Conservation (phyloP, 2,329 filamentous ascomycete species). For the Diaporthe capsici region DNA sequence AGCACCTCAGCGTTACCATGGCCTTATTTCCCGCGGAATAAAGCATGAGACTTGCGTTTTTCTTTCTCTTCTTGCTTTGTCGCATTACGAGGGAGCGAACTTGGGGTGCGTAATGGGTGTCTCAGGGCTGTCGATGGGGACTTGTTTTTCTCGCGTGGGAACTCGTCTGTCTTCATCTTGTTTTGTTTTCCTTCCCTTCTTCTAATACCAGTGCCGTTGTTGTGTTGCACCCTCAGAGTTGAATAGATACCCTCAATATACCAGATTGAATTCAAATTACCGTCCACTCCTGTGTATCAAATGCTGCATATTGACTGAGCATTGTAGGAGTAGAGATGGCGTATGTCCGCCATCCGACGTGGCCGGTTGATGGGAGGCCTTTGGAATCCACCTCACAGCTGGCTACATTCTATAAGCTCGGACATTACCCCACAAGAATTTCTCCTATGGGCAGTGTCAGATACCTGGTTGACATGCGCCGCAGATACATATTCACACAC, state of each 20-base stretch:
- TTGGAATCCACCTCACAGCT: neutral
- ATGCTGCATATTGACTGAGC: neutral
- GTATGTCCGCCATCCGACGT: neutral
- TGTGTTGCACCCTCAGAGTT: constrained; percentile 41
- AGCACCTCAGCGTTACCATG: neutral
- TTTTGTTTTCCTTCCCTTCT: constrained; percentile 16
- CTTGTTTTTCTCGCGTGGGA: neutral
- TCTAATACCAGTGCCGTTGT: constrained; percentile 39
- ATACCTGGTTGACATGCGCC: neutral
- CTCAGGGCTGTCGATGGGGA: neutral
- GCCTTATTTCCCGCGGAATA: neutral
- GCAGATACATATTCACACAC: neutral
- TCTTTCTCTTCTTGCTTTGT: neutral
- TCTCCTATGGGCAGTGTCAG: neutral
- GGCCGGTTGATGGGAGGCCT: neutral
- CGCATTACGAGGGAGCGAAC: constrained; percentile 31
- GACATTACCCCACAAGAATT: no score
- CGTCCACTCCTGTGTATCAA: neutral
- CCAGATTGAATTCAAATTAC: constrained; percentile 34
- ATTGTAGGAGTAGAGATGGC: no score
- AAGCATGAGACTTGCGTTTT: constrained; percentile 1
- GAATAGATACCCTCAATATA: constrained; percentile 44
- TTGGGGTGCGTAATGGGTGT: constrained; percentile 27
- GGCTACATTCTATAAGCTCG: neutral
- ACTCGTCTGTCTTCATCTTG: constrained; percentile 18